Conservation (phyloP, 2,329 filamentous ascomycete genomes). For the Colletotrichum sp. region DNA sequence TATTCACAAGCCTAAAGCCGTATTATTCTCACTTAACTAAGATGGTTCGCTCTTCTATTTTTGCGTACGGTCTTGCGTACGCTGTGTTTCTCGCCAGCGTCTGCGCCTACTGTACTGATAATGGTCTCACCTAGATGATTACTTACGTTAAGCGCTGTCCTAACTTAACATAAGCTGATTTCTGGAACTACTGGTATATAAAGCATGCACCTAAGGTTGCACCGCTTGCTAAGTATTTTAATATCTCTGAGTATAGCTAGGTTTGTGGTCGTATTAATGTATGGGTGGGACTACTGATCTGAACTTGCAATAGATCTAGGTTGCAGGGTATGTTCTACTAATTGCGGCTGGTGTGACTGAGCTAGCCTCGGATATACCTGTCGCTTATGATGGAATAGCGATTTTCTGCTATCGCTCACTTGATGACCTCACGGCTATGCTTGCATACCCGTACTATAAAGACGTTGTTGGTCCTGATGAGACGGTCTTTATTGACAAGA, state of each 20-base stretch:
- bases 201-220: constrained; percentile 32
- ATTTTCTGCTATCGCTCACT: constrained; percentile 30
- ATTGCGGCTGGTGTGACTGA: constrained; percentile 19
- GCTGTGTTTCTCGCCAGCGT: background rate
- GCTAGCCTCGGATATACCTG: constrained; percentile 23
- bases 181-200: constrained; percentile 33
- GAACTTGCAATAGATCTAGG: constrained; percentile 24
- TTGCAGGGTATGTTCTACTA: constrained; percentile 28
- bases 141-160: constrained; percentile 31
- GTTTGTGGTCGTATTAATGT: constrained; percentile 6
- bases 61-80: background rate
- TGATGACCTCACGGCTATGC: constrained; percentile 25
- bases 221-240: constrained; percentile 29
- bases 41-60: background rate
- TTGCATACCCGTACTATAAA: constrained; percentile 31
- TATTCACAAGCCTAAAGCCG: background rate
- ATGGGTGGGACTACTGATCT: background rate
- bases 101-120: constrained; percentile 36
- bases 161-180: constrained; percentile 26
- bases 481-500: constrained; percentile 31
- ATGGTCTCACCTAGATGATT: constrained; percentile 29
- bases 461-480: constrained; percentile 32
- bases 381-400: constrained; percentile 32
- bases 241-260: constrained; percentile 32
- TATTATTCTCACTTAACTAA: background rate